These are phyloP conservation scores for Linderniella brevidens DNA, from an alignment of 257 asterid species.

Conservation along the genomic window DNA sequence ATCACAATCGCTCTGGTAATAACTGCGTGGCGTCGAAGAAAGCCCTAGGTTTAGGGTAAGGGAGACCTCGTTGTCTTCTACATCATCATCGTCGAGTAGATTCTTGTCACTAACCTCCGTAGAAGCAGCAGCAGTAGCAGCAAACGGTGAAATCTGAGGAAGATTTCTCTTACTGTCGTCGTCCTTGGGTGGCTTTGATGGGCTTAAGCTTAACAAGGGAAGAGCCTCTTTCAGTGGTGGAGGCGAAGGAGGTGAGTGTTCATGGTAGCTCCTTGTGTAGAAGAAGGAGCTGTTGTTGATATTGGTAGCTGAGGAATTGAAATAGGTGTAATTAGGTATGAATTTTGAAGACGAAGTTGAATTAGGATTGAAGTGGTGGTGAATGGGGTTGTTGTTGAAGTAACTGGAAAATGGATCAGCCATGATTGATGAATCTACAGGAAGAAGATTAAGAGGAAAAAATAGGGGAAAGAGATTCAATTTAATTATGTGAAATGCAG, in stretches of 20 bases:
- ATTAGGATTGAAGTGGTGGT: constrained; percentile 11
- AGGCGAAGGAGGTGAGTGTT: constrained; percentile 45
- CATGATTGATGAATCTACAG: constrained; percentile 19
- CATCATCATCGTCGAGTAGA: constrained; percentile 4
- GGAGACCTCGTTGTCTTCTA: constrained; percentile 15
- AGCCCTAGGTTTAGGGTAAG: constrained; percentile 40
- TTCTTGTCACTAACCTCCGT: constrained; percentile 29
- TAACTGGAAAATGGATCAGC: constrained; percentile 33
- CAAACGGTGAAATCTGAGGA: constrained; percentile 8
- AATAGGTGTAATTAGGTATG: not conserved
- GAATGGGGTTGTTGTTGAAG: constrained; percentile 16
- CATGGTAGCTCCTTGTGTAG: constrained; percentile 2
- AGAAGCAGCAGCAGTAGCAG: constrained; percentile 10
- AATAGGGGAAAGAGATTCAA: constrained; percentile 13
- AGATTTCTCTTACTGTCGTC: not conserved
- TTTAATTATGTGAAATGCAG: not conserved
- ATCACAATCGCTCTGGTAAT: constrained; percentile 14
- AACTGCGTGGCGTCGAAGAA: constrained; percentile 18
- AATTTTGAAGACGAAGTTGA: constrained; percentile 9
- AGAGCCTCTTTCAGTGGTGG: constrained; percentile 53
- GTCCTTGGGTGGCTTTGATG: constrained; percentile 16
- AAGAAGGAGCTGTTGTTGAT: constrained; percentile 3
- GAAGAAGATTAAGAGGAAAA: constrained; percentile 5
- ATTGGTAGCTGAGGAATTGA: not conserved
- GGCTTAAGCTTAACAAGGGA: constrained; percentile 54